Conservation (phyloP, 768 basidiomycete genomes). For the Fistulinella prunicolor region DNA sequence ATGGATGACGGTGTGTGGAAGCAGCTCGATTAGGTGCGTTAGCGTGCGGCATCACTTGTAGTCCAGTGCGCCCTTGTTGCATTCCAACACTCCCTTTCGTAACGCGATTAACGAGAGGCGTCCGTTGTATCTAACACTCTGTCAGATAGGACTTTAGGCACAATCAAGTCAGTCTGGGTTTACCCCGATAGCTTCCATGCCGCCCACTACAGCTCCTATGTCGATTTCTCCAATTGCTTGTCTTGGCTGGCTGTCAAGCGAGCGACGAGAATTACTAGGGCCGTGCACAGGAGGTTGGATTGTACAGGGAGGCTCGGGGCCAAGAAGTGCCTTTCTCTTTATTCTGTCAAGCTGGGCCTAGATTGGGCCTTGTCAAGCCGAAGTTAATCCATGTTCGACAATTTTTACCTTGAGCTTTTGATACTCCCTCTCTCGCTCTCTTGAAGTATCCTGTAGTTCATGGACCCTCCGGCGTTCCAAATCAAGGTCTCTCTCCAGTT, state of each 20-base stretch:
- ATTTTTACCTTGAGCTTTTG: conserved; percentile 71
- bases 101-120: conserved; percentile 57
- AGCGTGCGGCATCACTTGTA: conserved; percentile 27
- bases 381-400: not conserved
- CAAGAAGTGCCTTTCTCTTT: conserved; percentile 76
- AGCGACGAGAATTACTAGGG: conserved; percentile 16
- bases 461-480: conserved; percentile 70
- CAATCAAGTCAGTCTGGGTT: not conserved
- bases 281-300: conserved; percentile 17
- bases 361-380: not conserved
- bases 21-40: conserved; percentile 18
- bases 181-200: conserved; percentile 67
- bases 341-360: conserved; percentile 79
- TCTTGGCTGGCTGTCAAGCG: conserved; percentile 20
- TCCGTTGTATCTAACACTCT: conserved; percentile 60
- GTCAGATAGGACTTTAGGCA: conserved; percentile 3
- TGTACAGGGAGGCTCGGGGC: conserved; percentile 28
- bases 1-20: conserved; percentile 43
- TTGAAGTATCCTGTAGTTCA: conserved; percentile 69
- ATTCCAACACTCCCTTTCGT: conserved; percentile 30
- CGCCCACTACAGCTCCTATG: conserved; percentile 55
- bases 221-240: conserved; percentile 34
- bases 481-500: conserved; percentile 78
- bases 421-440: conserved; percentile 83
- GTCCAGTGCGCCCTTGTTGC: conserved; percentile 32